These are phyloP conservation scores for Leccinum aurantiacum DNA, from an alignment of 768 basidiomycete genomes.

Conservation along the genomic window DNA sequence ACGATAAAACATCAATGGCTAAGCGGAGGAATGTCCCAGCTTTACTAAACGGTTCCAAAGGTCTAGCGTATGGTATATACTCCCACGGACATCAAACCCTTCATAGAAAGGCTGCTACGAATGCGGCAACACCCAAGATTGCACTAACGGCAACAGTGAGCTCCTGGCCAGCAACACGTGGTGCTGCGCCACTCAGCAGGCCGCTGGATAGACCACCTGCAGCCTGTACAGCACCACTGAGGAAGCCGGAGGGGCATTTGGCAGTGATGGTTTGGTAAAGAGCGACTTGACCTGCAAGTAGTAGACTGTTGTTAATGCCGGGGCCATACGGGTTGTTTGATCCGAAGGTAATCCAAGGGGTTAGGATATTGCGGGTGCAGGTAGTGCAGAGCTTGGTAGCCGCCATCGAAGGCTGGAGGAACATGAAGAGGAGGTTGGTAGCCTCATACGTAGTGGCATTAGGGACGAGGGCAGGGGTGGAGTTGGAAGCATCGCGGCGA, in stretches of 20 bases:
- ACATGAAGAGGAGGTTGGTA: conserved; percentile 79
- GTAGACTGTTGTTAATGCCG: conserved; percentile 61
- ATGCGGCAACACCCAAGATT: conserved; percentile 34
- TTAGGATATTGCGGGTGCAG: conserved; percentile 78
- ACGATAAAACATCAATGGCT: conserved; percentile 12
- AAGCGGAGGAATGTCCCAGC: conserved; percentile 23
- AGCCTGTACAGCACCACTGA: conserved; percentile 63
- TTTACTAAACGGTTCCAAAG: conserved; percentile 21
- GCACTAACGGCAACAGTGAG: conserved; percentile 31
- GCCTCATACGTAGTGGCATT: conserved; percentile 53
- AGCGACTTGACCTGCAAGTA: conserved; percentile 62
- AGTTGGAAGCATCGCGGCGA: conserved; percentile 29
- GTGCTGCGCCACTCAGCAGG: conserved; percentile 32
- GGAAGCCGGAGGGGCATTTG: conserved; percentile 73
- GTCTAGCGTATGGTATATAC: conserved; percentile 21
- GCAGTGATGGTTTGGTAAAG: conserved; percentile 63
- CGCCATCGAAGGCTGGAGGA: conserved; percentile 55
- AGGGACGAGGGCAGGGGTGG: conserved; percentile 39
- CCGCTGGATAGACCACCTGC: conserved; percentile 57
- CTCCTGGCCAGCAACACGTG: conserved; percentile 25
- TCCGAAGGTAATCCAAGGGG: conserved; percentile 77
- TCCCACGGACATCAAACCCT: conserved; percentile 4
- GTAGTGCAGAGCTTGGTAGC: conserved; percentile 67
- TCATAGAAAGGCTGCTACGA: conserved; percentile 33
- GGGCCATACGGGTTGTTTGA: conserved; percentile 69